phyloP scores from a whole-genome alignment of 192 early-diverging fungal species.

The Backusella parvicylindrica region DNA sequence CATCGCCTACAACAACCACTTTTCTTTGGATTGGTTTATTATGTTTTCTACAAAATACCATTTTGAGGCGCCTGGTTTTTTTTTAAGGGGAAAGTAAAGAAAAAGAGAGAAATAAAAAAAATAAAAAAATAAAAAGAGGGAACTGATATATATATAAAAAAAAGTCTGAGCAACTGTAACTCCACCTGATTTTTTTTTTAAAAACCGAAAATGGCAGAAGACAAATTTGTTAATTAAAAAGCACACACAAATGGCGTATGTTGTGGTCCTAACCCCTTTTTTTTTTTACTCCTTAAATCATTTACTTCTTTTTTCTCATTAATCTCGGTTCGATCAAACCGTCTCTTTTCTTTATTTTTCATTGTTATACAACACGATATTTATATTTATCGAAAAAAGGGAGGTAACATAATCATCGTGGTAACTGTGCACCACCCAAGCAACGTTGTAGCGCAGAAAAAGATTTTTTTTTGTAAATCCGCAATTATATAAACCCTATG shows the following conservation, averaged over 20 bases:
- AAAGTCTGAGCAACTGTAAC: background rate
- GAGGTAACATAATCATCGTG: background rate
- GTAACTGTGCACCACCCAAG: background rate
- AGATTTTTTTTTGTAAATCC: too few relatives aligned
- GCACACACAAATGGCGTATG: background rate
- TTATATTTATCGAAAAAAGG: too few relatives aligned
- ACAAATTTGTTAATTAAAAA: background rate
- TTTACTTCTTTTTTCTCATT: background rate
- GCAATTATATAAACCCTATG: too few relatives aligned
- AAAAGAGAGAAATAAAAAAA: background rate
- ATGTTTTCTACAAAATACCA: constrained; percentile 9
- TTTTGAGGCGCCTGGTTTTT: background rate
- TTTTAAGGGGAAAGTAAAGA: background rate
- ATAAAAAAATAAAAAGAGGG: background rate
- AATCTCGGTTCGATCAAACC: background rate
- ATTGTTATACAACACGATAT: constrained; percentile 1
- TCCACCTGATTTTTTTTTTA: constrained; percentile 1
- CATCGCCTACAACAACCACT: constrained; percentile 56
- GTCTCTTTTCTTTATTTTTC: background rate
- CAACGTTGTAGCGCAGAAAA: too few relatives aligned
- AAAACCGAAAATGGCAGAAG: background rate
- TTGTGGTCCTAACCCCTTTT: background rate
- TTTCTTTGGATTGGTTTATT: constrained; percentile 27
- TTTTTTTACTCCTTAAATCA: background rate
- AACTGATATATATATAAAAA: background rate